These are phyloP conservation scores for Elsinoe fawcettii DNA, from an alignment of 2,329 filamentous ascomycete genomes.

Conservation along the genomic window DNA sequence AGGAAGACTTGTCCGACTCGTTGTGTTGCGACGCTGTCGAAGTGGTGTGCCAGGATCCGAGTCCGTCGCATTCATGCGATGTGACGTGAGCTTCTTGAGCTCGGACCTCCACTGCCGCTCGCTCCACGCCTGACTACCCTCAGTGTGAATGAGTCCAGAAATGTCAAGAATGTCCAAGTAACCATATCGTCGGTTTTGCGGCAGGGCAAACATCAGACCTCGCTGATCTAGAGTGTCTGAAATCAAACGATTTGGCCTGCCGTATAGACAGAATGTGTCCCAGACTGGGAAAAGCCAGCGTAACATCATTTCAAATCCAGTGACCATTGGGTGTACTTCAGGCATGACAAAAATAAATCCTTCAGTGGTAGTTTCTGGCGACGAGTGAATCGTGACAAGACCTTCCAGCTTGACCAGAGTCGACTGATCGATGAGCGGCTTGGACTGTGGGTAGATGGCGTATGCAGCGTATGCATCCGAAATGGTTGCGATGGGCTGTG, in stretches of 20 bases:
- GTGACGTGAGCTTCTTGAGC: slow-evolving; percentile 79
- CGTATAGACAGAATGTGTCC: slow-evolving; percentile 87
- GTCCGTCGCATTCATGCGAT: slow-evolving; percentile 54
- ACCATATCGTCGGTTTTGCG: slow-evolving; percentile 75
- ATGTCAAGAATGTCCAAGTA: slow-evolving; percentile 89
- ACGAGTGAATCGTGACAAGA: slow-evolving; percentile 75
- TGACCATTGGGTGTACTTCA: slow-evolving; percentile 82
- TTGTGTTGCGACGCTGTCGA: slow-evolving; percentile 37
- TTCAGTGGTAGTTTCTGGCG: slow-evolving; percentile 69
- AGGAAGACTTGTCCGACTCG: slow-evolving; percentile 29
- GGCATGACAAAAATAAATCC: slow-evolving; percentile 98
- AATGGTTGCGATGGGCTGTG: slow-evolving; percentile 81
- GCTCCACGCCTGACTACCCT: slow-evolving; percentile 68
- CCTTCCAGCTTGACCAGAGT: slow-evolving; percentile 92
- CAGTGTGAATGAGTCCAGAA: slow-evolving; percentile 65
- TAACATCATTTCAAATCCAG: slow-evolving; percentile 91
- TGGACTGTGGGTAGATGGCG: slow-evolving; percentile 91
- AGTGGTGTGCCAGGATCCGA: slow-evolving; percentile 21
- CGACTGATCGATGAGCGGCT: slow-evolving; percentile 87
- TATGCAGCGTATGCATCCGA: slow-evolving; percentile 87
- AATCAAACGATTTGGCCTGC: slow-evolving; percentile 75
- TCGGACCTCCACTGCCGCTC: slow-evolving; percentile 85
- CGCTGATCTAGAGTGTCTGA: slow-evolving; percentile 79
- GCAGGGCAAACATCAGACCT: slow-evolving; percentile 98
- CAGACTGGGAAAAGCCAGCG: slow-evolving; percentile 88